A percentile compares a stretch with the other conserved stretches of the same genome.
Conservation (phyloP, 2,329 filamentous ascomycete genomes). For the Fusarium oligoseptatum region DNA sequence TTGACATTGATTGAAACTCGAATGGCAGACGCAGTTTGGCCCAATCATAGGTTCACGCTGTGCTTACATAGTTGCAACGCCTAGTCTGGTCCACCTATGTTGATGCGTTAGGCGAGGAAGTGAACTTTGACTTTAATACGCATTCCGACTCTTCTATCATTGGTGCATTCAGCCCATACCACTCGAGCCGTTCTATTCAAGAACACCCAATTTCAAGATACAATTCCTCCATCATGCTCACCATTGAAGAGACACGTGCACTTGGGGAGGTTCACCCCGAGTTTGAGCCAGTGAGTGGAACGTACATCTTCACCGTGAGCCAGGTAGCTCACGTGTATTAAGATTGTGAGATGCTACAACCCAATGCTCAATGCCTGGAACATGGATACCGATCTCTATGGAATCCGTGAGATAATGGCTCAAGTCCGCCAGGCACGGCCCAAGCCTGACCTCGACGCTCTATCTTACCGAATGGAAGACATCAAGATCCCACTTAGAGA, state of each 20-base stretch:
- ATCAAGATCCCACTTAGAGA: slow-evolving; percentile 42
- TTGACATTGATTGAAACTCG: neutral
- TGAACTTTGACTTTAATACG: neutral
- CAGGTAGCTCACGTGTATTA: too few species aligned
- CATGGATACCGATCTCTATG: slow-evolving; percentile 38
- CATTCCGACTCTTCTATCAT: neutral
- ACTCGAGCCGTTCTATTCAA: neutral
- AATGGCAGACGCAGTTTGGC: neutral
- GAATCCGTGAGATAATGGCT: slow-evolving; percentile 37
- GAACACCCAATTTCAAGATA: neutral
- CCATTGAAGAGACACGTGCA: slow-evolving; percentile 42
- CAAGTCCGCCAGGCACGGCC: slow-evolving; percentile 23
- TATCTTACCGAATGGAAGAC: slow-evolving; percentile 39
- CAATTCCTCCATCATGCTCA: slow-evolving; percentile 37
- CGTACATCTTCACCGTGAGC: too few species aligned
- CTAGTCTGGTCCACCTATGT: neutral
- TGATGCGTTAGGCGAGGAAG: neutral
- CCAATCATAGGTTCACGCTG: neutral
- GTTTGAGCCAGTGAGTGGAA: slow-evolving; percentile 19
- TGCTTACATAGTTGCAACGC: neutral
- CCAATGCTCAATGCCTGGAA: slow-evolving; percentile 41
- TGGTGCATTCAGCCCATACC: neutral
- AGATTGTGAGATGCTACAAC: slow-evolving; percentile 30
- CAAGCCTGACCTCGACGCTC: slow-evolving; percentile 22
- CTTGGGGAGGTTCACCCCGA: slow-evolving; percentile 39